Conservation (phyloP, 2,329 filamentous ascomycete species). For the Ophiostoma piceae region DNA sequence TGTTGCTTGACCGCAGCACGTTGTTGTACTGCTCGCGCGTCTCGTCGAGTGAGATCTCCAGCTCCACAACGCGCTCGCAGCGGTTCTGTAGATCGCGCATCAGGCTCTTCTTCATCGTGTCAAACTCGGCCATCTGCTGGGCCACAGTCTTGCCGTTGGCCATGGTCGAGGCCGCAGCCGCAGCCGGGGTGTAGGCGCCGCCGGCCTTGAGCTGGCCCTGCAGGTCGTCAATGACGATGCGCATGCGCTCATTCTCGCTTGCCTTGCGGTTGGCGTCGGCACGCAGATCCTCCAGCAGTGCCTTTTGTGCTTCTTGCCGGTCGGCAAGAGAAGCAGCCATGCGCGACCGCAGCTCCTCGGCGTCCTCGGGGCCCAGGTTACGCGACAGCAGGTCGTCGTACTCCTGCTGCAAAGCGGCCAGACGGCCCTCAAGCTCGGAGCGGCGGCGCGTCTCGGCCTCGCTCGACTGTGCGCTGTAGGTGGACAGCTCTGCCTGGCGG, state of each 20-base stretch:
- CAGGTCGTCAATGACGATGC: slow-evolving; percentile 72
- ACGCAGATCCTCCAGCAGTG: slow-evolving; percentile 72
- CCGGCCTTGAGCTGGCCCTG: slow-evolving; percentile 67
- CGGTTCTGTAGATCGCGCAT: slow-evolving; percentile 99
- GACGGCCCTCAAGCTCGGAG: slow-evolving; percentile 69
- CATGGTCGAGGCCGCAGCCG: slow-evolving; percentile 44
- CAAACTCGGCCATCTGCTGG: slow-evolving; percentile 97
- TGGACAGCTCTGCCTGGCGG: slow-evolving; percentile 81
- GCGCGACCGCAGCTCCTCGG: slow-evolving; percentile 75
- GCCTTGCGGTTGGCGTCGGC: slow-evolving; percentile 69
- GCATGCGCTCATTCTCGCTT: slow-evolving; percentile 77
- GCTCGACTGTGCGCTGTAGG: slow-evolving; percentile 64
- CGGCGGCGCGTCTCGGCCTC: slow-evolving; percentile 63
- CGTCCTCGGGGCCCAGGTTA: slow-evolving; percentile 71
- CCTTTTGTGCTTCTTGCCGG: slow-evolving; percentile 66
- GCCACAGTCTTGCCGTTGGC: slow-evolving; percentile 85
- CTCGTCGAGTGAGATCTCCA: slow-evolving; percentile 95
- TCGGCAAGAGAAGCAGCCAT: slow-evolving; percentile 72
- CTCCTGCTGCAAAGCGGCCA: slow-evolving; percentile 69
- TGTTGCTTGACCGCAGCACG: slow-evolving; percentile 92
- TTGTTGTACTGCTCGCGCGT: slow-evolving; percentile 99
- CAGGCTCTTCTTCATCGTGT: slow-evolving; percentile 98
- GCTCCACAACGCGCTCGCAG: slow-evolving; percentile 94
- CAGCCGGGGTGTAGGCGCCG: slow-evolving; percentile 37
- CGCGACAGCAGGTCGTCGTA: slow-evolving; percentile 78